Evolutionary conservation across 2,329 filamentous ascomycete species (phyloP).

Genomic region (Botrytis paeoniae): DNA sequence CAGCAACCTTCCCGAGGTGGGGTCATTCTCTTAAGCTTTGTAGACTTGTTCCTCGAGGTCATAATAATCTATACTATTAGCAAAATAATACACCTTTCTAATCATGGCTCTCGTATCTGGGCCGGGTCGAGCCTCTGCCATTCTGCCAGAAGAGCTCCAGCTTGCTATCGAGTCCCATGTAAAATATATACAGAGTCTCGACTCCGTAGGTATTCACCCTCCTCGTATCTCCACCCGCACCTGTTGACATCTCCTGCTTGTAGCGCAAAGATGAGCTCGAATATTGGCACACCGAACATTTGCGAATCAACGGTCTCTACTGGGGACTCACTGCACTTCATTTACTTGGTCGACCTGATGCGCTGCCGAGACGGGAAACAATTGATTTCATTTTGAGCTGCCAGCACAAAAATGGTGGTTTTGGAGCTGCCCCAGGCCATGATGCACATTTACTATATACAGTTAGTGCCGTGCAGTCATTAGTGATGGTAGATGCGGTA

Average conservation of each 20-base stretch:
- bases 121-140: constrained; percentile 31
- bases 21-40: background rate
- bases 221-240: constrained; percentile 23
- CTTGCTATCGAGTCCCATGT: constrained; percentile 60
- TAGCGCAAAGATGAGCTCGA: constrained; percentile 90
- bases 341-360: constrained; percentile 76
- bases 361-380: constrained; percentile 74
- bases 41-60: background rate
- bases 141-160: constrained; percentile 36
- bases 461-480: constrained; percentile 89
- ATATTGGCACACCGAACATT: constrained; percentile 96
- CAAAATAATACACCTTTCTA: background rate
- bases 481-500: constrained; percentile 81
- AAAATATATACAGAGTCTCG: constrained; percentile 87
- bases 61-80: background rate
- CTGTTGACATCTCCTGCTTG: constrained; percentile 36
- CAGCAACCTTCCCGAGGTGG: background rate
- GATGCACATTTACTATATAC: constrained; percentile 97
- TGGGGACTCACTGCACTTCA: constrained; percentile 92
- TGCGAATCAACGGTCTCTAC: constrained; percentile 92
- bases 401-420: constrained; percentile 82
- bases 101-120: constrained; percentile 38
- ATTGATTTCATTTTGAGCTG: constrained; percentile 96
- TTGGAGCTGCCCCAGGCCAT: constrained; percentile 89
- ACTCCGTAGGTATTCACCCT: constrained; percentile 60